These are phyloP conservation scores for Fusarium siculi DNA, from an alignment of 2,329 filamentous ascomycete species.

Conservation along the genomic window DNA sequence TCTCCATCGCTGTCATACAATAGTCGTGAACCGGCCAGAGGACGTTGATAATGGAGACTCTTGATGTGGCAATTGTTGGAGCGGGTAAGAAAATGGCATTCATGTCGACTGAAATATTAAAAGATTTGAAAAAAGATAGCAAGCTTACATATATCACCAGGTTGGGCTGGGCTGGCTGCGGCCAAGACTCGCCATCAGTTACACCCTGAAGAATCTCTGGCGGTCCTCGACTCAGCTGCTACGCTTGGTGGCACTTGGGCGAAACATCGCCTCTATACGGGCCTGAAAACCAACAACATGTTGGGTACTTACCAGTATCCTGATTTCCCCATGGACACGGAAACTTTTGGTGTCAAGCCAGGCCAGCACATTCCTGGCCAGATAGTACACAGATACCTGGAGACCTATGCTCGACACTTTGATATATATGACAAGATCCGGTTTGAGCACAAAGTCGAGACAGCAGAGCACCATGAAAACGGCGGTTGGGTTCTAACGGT, in stretches of 20 bases:
- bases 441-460: slow-evolving; percentile 52
- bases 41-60: slow-evolving; percentile 50
- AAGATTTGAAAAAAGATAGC: not conserved
- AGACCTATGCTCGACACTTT: slow-evolving; percentile 56
- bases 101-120: not conserved
- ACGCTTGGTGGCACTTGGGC: slow-evolving; percentile 78
- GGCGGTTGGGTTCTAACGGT: slow-evolving; percentile 54
- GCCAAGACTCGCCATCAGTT: slow-evolving; percentile 71
- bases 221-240: slow-evolving; percentile 66
- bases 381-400: slow-evolving; percentile 60
- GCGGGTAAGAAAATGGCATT: slow-evolving; percentile 58
- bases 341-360: slow-evolving; percentile 59
- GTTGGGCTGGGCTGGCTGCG: slow-evolving; percentile 65
- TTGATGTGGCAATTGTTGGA: slow-evolving; percentile 61
- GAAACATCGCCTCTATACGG: slow-evolving; percentile 72
- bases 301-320: slow-evolving; percentile 78
- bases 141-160: slow-evolving; percentile 24
- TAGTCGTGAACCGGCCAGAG: not conserved
- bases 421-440: slow-evolving; percentile 54
- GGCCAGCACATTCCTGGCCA: slow-evolving; percentile 60
- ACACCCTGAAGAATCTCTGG: slow-evolving; percentile 65
- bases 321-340: slow-evolving; percentile 75
- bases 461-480: slow-evolving; percentile 54
- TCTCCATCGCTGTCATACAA: not conserved
- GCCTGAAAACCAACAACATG: slow-evolving; percentile 79